A percentile compares a stretch with the other conserved stretches of the same genome.
phyloP scores from a whole-genome alignment of 805 yeast genomes.

The Metahyphopichia silvanorum region DNA sequence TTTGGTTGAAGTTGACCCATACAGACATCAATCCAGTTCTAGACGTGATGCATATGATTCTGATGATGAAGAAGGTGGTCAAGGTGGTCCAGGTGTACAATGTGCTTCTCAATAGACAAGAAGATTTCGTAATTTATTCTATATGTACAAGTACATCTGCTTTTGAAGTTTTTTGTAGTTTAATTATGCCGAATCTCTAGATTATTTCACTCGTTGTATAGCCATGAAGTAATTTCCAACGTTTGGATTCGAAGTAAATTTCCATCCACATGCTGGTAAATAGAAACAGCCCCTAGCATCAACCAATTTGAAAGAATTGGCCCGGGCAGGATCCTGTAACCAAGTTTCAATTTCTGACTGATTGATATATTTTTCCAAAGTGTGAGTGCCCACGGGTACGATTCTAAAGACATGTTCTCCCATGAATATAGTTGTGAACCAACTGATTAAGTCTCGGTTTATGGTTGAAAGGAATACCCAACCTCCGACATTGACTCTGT shows the following conservation, averaged over 20 bases:
- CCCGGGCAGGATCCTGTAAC: slow-evolving; percentile 42
- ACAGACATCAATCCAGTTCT: slow-evolving; percentile 47
- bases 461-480: slow-evolving; percentile 86
- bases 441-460: slow-evolving; percentile 80
- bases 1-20: slow-evolving; percentile 63
- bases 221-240: slow-evolving; percentile 92
- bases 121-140: no score
- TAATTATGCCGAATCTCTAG: no score
- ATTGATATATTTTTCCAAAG: slow-evolving; percentile 80
- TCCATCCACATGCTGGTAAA: slow-evolving; percentile 85
- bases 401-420: slow-evolving; percentile 78
- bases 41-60: slow-evolving; percentile 44
- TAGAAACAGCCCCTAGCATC: slow-evolving; percentile 77
- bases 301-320: slow-evolving; percentile 53
- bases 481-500: slow-evolving; percentile 75
- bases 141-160: no score
- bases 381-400: slow-evolving; percentile 93
- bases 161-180: no score
- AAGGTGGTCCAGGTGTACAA: slow-evolving; percentile 74
- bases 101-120: slow-evolving; percentile 89
- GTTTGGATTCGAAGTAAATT: slow-evolving; percentile 52
- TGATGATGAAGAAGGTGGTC: slow-evolving; percentile 47
- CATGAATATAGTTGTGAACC: slow-evolving; percentile 89
- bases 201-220: slow-evolving; percentile 44
- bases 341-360: slow-evolving; percentile 67